Evolutionary conservation across 306 rosid genomes (phyloP).

Genomic region (Inga laurina): DNA sequence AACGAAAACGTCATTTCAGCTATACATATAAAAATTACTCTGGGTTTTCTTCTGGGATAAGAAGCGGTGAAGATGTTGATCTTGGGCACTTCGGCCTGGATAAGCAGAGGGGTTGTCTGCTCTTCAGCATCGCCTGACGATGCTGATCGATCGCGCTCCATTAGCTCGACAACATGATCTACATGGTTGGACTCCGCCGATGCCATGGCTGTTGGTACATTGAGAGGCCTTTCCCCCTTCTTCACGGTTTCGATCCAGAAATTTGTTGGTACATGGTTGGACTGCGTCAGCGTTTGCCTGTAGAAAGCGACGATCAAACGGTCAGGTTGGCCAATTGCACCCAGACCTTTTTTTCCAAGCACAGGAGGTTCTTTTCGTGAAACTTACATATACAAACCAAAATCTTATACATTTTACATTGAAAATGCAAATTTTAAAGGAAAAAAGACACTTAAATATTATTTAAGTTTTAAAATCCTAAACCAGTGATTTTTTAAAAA

Average conservation of each 20-base stretch:
- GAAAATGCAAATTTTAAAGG: no score
- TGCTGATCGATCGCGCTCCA: constrained; percentile 40
- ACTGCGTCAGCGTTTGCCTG: background rate
- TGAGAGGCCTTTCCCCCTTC: background rate
- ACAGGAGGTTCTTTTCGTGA: background rate
- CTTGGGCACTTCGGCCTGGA: constrained; percentile 60
- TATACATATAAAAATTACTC: constrained; percentile 33
- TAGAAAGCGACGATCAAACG: constrained; percentile 21
- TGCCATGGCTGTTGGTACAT: constrained; percentile 35
- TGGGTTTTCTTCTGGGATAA: constrained; percentile 61
- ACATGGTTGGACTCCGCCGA: constrained; percentile 40
- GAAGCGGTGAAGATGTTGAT: constrained; percentile 78
- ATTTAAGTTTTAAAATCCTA: no score
- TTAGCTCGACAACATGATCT: constrained; percentile 63
- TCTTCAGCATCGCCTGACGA: constrained; percentile 39
- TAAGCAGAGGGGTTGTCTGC: constrained; percentile 62
- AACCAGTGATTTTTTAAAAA: no score
- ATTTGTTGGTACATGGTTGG: no score
- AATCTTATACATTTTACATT: no score
- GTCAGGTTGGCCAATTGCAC: background rate
- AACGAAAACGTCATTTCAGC: background rate
- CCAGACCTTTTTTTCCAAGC: background rate
- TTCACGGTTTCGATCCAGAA: background rate
- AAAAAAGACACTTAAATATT: no score
- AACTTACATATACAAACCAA: background rate